These are phyloP conservation scores for Recurvomyces mirabilis DNA, from an alignment of 495 filamentous ascomycete species.

Conservation along the genomic window DNA sequence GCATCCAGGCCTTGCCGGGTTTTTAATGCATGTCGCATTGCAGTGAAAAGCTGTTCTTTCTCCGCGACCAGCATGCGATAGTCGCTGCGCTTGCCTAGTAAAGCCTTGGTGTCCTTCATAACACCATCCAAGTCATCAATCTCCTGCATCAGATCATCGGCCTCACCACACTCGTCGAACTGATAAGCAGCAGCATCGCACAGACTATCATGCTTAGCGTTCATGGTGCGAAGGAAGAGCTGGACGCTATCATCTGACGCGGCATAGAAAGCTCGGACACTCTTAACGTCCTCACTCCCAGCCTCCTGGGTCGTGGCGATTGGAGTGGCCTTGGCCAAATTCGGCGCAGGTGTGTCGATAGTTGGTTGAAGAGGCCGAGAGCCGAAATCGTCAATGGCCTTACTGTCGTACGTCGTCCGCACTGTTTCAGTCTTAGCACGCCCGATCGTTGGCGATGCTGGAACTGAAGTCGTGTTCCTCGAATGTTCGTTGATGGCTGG, in stretches of 20 bases:
- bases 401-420: background rate
- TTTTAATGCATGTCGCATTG: slow-evolving; percentile 10
- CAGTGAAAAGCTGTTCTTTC: slow-evolving; percentile 7
- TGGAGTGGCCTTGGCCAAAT: background rate
- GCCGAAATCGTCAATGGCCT: background rate
- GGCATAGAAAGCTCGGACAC: slow-evolving; percentile 4
- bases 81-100: slow-evolving; percentile 4
- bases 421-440: background rate
- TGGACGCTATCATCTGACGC: background rate
- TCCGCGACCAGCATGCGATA: slow-evolving; percentile 2
- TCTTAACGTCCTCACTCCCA: background rate
- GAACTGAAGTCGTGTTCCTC: background rate
- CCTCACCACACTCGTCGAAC: slow-evolving; percentile 5
- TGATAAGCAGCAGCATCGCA: background rate
- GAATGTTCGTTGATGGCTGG: background rate
- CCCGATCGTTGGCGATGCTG: background rate
- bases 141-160: background rate
- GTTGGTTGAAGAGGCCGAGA: background rate
- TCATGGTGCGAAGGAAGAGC: background rate
- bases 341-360: background rate
- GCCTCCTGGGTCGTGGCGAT: slow-evolving; percentile 1
- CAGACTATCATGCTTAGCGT: background rate
- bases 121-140: background rate
- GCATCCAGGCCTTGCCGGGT: background rate
- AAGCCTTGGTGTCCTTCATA: background rate